Evolutionary conservation across 1,284 basidiomycete genomes (phyloP).

Genomic region (Pholiota adiposa): DNA sequence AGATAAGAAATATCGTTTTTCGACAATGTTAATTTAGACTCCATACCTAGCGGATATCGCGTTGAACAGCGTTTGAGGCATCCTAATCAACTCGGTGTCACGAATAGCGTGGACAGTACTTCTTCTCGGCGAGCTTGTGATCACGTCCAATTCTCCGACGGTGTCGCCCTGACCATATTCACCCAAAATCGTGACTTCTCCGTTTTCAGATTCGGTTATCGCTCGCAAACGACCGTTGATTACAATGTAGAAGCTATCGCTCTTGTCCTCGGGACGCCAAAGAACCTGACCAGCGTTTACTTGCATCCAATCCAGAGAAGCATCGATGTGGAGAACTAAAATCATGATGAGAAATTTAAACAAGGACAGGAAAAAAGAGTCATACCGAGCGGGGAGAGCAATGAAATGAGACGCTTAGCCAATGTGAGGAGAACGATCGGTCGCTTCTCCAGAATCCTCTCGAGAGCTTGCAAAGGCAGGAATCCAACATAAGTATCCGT

Average conservation of each 20-base stretch:
- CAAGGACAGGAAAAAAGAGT: slow-evolving; percentile 1
- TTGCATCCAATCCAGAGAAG: slow-evolving; percentile 98
- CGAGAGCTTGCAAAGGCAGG: slow-evolving; percentile 86
- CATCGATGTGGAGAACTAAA: slow-evolving; percentile 93
- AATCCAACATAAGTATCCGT: slow-evolving; percentile 98
- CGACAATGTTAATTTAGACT: not conserved
- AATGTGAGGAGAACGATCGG: slow-evolving; percentile 96
- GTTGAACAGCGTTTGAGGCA: slow-evolving; percentile 98
- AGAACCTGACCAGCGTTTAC: slow-evolving; percentile 92
- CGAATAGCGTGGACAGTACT: slow-evolving; percentile 97
- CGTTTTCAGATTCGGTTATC: slow-evolving; percentile 70
- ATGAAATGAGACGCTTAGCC: slow-evolving; percentile 93
- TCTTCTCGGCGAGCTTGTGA: slow-evolving; percentile 87
- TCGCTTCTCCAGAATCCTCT: slow-evolving; percentile 88
- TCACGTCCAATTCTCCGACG: slow-evolving; percentile 94
- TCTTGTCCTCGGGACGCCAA: slow-evolving; percentile 89
- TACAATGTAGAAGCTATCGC: slow-evolving; percentile 97
- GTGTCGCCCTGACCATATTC: slow-evolving; percentile 95
- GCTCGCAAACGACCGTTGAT: slow-evolving; percentile 96
- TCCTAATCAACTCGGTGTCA: slow-evolving; percentile 96
- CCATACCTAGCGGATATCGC: slow-evolving; percentile 85
- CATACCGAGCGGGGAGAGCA: slow-evolving; percentile 89
- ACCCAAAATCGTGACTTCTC: slow-evolving; percentile 81
- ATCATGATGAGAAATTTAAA: slow-evolving; percentile 6
- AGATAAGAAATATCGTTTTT: not conserved